Conservation (phyloP, 768 basidiomycete genomes). For the Tricholoma terreum region DNA sequence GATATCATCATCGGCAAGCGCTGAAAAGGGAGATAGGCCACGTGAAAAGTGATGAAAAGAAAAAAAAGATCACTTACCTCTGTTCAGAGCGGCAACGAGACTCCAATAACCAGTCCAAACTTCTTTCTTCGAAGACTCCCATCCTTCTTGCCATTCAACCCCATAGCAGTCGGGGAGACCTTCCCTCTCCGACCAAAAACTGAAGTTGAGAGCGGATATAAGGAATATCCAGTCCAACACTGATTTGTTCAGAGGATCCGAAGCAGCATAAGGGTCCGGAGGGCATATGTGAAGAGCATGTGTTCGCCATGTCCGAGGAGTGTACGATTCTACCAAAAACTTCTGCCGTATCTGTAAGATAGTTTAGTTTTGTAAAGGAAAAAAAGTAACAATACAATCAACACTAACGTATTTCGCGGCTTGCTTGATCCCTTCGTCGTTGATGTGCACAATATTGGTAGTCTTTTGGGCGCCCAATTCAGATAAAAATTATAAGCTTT, state of each 20-base stretch:
- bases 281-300: constrained; percentile 75
- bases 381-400: constrained; percentile 1
- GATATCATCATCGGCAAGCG: constrained; percentile 66
- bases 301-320: constrained; percentile 78
- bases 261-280: constrained; percentile 54
- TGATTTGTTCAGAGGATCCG: constrained; percentile 50
- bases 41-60: neutral
- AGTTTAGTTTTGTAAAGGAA: constrained; percentile 5
- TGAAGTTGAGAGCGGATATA: constrained; percentile 83
- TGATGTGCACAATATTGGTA: constrained; percentile 57
- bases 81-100: constrained; percentile 76
- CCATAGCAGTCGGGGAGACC: constrained; percentile 62
- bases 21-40: constrained; percentile 34
- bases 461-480: constrained; percentile 35
- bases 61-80: constrained; percentile 45
- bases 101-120: constrained; percentile 87
- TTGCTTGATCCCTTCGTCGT: constrained; percentile 54
- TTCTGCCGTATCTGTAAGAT: constrained; percentile 55
- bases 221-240: constrained; percentile 86
- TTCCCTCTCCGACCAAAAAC: constrained; percentile 81
- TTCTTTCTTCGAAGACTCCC: constrained; percentile 48
- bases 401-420: constrained; percentile 65
- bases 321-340: constrained; percentile 62
- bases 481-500: constrained; percentile 1
- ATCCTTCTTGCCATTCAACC: constrained; percentile 72